Conservation (phyloP, 2,329 filamentous ascomycete species). For the Harringtonia aguacate region DNA sequence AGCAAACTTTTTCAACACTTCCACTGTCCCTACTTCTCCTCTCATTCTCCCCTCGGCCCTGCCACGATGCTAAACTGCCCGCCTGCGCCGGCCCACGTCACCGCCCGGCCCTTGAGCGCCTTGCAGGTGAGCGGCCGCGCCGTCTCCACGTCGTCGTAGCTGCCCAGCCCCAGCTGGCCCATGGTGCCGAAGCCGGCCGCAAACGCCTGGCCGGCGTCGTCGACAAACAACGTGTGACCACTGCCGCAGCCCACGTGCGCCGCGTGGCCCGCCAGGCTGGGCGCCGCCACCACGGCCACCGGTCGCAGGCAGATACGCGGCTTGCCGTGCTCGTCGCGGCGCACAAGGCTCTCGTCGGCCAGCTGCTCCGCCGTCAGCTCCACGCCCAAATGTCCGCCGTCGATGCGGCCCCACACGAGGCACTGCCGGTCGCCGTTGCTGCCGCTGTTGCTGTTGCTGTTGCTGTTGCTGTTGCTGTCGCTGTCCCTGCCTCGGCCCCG, state of each 20-base stretch:
- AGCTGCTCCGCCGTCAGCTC: conserved; percentile 21
- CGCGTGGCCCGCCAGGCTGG: conserved; percentile 27
- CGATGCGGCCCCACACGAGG: conserved; percentile 28
- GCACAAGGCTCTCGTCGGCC: neutral
- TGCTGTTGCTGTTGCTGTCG: too few species aligned
- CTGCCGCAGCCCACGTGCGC: conserved; percentile 35
- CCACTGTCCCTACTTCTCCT: too few species aligned
- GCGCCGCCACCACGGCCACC: conserved; percentile 35
- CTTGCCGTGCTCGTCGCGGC: neutral
- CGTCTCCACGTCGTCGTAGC: conserved; percentile 39
- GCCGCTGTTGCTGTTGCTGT: too few species aligned
- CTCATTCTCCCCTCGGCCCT: conserved; percentile 3
- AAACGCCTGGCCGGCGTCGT: conserved; percentile 40
- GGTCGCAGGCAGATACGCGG: neutral
- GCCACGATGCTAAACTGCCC: conserved; percentile 39
- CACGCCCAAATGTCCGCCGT: conserved; percentile 29
- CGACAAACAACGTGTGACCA: conserved; percentile 54
- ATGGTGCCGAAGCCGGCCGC: conserved; percentile 52
- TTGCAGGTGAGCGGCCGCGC: neutral
- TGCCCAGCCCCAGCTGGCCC: conserved; percentile 43
- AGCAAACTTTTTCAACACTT: too few species aligned
- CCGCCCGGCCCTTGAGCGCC: conserved; percentile 25
- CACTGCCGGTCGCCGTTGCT: too few species aligned
- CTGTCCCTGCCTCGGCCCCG: too few species aligned
- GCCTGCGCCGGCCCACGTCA: conserved; percentile 53